Conservation (phyloP, 2,329 filamentous ascomycete genomes). For the Verticillium zaregamsianum region DNA sequence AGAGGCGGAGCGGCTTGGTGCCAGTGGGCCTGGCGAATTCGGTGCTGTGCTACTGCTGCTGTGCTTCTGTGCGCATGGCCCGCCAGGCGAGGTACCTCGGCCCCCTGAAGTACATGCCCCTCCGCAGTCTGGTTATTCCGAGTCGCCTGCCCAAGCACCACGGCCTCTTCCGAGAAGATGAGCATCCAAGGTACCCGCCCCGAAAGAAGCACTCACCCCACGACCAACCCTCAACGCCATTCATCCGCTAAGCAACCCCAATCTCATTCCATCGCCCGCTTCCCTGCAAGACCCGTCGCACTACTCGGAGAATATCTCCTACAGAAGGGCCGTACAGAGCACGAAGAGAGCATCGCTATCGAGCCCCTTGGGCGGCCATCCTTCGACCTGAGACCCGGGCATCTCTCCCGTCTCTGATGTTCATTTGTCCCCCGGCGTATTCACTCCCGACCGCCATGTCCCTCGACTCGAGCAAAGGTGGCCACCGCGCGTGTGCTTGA, state of each 20-base stretch:
- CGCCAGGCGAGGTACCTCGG: background rate
- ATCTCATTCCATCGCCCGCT: background rate
- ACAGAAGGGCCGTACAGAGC: background rate
- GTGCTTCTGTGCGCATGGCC: background rate
- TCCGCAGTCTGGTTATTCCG: background rate
- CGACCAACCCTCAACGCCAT: background rate
- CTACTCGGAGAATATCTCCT: conserved; percentile 3
- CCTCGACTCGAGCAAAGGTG: background rate
- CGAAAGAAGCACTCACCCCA: background rate
- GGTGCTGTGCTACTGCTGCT: background rate
- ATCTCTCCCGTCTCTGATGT: background rate
- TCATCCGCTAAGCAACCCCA: background rate
- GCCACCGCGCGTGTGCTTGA: background rate
- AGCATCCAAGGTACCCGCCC: background rate
- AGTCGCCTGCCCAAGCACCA: background rate
- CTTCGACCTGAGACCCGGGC: background rate
- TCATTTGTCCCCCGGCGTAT: background rate
- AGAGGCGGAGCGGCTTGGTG: background rate
- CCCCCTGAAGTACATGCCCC: background rate
- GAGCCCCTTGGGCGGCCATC: background rate
- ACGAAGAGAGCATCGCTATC: background rate
- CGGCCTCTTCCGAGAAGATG: background rate
- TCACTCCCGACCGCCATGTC: background rate
- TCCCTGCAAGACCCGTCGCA: conserved; percentile 1
- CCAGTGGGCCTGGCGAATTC: background rate